Conservation (phyloP, 1,284 basidiomycete genomes). For the Rhodotorula glutinis region DNA sequence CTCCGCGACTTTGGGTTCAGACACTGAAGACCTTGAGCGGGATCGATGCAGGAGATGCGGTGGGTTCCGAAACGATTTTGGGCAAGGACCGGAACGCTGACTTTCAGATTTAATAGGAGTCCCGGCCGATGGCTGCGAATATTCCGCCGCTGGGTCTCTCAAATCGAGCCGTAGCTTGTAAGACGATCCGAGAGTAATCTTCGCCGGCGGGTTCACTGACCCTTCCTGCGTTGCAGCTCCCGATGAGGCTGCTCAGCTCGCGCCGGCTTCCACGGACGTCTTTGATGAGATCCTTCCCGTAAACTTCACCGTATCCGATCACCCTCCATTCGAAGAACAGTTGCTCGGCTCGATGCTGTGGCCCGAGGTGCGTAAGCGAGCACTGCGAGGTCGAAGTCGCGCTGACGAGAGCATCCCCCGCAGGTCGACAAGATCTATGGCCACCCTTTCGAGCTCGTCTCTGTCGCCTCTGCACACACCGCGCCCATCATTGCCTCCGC, state of each 20-base stretch:
- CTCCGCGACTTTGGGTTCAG: conserved; percentile 45
- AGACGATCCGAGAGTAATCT: neutral
- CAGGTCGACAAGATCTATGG: conserved; percentile 88
- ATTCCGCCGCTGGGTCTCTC: conserved; percentile 74
- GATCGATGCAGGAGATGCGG: conserved; percentile 45
- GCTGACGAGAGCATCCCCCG: neutral
- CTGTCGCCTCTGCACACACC: conserved; percentile 67
- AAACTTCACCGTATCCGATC: conserved; percentile 24
- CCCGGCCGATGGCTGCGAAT: conserved; percentile 61
- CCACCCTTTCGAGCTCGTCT: conserved; percentile 92
- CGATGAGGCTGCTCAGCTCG: conserved; percentile 22
- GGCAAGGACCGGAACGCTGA: neutral
- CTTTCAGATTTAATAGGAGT: conserved; percentile 50
- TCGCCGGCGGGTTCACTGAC: neutral
- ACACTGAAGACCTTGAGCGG: conserved; percentile 12
- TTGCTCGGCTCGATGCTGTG: conserved; percentile 83
- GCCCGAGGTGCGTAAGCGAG: conserved; percentile 64
- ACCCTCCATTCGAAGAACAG: conserved; percentile 57
- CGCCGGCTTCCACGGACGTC: conserved; percentile 22
- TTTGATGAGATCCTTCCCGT: conserved; percentile 15
- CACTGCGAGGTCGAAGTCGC: neutral
- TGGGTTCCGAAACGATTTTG: conserved; percentile 39
- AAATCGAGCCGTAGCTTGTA: conserved; percentile 59
- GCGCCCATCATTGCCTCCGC: conserved; percentile 79
- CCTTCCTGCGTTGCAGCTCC: conserved; percentile 4